These are phyloP conservation scores for Tinospora cordifolia DNA, from an alignment of 164 flowering plant species.

Conservation along the genomic window DNA sequence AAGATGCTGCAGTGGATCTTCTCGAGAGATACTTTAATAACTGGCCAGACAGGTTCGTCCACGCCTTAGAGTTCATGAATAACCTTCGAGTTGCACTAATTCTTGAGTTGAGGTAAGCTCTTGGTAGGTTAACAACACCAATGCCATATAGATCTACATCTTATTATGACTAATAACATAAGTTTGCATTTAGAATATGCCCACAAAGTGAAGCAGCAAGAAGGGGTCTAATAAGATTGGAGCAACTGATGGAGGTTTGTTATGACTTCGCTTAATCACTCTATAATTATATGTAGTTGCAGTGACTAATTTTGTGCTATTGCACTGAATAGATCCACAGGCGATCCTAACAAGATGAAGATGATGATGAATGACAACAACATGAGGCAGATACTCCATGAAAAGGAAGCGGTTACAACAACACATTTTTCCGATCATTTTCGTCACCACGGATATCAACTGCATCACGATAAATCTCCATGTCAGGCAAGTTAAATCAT, in stretches of 20 bases:
- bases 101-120: conserved; percentile 69
- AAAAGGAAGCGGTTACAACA: conserved; percentile 6
- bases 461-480: not conserved
- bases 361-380: conserved; percentile 75
- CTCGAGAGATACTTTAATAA: conserved; percentile 84
- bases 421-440: not conserved
- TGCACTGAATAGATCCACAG: conserved; percentile 95
- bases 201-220: conserved; percentile 84
- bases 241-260: conserved; percentile 92
- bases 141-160: not conserved
- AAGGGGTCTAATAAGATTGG: conserved; percentile 79
- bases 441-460: not conserved
- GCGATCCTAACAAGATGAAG: conserved; percentile 96
- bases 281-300: not conserved
- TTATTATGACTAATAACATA: not conserved
- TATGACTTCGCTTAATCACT: not conserved
- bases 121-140: not conserved
- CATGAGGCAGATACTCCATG: conserved; percentile 71
- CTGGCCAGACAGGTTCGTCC: conserved; percentile 93
- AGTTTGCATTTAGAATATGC: conserved; percentile 50
- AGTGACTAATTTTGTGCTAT: not conserved
- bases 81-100: conserved; percentile 83
- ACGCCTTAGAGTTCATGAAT: no score
- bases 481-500: not conserved
- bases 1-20: conserved; percentile 74